A percentile compares a stretch with the other conserved stretches of the same genome.
Conservation (phyloP, 352 stramenopile species). For the Phytophthora fragariae region DNA sequence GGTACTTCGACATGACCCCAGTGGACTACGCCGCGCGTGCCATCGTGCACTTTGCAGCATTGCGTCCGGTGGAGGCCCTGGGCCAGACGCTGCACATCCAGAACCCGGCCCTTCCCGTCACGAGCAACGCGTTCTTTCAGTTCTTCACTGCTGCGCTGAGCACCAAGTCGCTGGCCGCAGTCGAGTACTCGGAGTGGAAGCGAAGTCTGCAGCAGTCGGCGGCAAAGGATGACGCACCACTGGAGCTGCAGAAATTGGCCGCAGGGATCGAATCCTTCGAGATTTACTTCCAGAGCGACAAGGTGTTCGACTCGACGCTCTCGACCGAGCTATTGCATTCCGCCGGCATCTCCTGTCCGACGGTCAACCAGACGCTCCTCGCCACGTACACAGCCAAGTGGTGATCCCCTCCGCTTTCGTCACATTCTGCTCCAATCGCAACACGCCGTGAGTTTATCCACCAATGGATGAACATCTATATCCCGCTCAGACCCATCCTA, state of each 20-base stretch:
- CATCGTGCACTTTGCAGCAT: constrained; percentile 81
- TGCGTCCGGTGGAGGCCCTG: constrained; percentile 59
- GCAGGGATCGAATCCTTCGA: constrained; percentile 74
- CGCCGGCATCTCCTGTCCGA: constrained; percentile 50
- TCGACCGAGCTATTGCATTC: constrained; percentile 54
- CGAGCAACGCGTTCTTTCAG: constrained; percentile 60
- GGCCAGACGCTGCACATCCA: constrained; percentile 83
- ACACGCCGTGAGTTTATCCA: background rate
- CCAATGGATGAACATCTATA: background rate
- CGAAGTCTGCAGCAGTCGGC: constrained; percentile 36
- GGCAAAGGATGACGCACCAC: constrained; percentile 32
- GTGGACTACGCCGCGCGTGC: constrained; percentile 91
- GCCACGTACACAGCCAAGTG: constrained; percentile 52
- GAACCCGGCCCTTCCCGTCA: constrained; percentile 53
- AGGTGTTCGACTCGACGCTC: constrained; percentile 65
- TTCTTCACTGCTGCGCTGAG: constrained; percentile 43
- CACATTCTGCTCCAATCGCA: no score
- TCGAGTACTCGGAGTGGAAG: constrained; percentile 57
- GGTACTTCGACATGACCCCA: constrained; percentile 92
- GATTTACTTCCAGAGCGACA: constrained; percentile 67
- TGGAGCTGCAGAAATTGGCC: constrained; percentile 66
- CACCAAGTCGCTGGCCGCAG: constrained; percentile 32
- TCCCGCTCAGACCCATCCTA: no score
- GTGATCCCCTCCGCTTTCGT: constrained; percentile 17
- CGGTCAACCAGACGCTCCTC: constrained; percentile 50